These are phyloP conservation scores for Cupressus sempervirens DNA, from an alignment of 75 land plant species.

Conservation along the genomic window DNA sequence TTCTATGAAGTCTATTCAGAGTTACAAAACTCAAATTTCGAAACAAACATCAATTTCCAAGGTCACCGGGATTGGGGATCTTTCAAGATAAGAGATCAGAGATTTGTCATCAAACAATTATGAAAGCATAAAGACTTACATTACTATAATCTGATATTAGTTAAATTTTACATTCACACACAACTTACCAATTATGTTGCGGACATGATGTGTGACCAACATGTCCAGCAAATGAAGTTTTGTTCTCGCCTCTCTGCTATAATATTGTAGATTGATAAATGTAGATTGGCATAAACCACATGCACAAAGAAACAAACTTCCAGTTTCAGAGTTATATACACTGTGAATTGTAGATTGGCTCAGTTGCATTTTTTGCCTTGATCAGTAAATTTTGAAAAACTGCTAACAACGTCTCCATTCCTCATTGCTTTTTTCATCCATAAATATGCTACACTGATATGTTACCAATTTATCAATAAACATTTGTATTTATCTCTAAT, in stretches of 20 bases:
- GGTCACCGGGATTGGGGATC: no score
- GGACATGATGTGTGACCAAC: background rate
- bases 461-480: background rate
- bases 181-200: background rate
- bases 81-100: no score
- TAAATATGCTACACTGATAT: background rate
- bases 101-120: no score
- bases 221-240: background rate
- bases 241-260: background rate
- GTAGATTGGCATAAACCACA: background rate
- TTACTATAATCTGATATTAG: no score
- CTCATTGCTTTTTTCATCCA: background rate
- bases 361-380: background rate
- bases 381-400: background rate
- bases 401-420: background rate
- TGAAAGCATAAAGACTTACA: no score
- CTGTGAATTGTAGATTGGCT: background rate
- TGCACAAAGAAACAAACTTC: background rate
- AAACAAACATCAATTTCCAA: no score
- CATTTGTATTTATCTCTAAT: background rate
- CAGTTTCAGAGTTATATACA: slow-evolving; percentile 1
- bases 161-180: no score
- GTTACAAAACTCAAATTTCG: no score
- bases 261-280: background rate
- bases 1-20: no score